Base-by-base conservation (phyloP, 2,329 filamentous ascomycete genomes). In the Epichloe bromicola region DNA sequence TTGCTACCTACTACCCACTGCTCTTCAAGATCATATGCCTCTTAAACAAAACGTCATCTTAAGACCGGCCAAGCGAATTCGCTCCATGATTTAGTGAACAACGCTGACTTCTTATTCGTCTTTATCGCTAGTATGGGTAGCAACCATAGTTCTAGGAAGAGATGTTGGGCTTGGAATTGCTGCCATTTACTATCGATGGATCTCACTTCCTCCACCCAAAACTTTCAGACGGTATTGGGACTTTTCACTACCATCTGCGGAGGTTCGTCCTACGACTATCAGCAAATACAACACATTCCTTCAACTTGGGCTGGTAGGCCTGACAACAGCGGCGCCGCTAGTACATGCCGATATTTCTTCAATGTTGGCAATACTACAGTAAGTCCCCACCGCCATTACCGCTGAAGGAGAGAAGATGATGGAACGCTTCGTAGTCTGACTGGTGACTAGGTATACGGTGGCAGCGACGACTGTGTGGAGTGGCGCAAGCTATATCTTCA, bases 141-240 rank as follows among this genome's bases (percentile, higher is more conserved):
- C 90, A 2, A 78, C 76, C n/a, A 81, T 97, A 47, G 95, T 98
- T 55, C 79, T 98, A 3, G 90, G 90, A 30, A 81, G 93, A 42
- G 93, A 98, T 61, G 79, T 86, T 41, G 87, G 83, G 19, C 77
- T 98, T 4, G 89, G 79, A 26, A 75, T 95, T 20, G 82, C 89
- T 2, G 93, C 93, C 23, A 83, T 98, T 58, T 97, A 96, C 72
- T 97, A 93, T 67, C 85, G 93, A 56, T 97, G 88, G 79, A 94
- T 96, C 57, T 94, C 88, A 2, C 76, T 98, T 5, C 93, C 93
- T 0, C 83, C 87, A 0, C 93, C 93, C 2, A 97, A 97, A 70
- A 97, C 93, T 0, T 87, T 96, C 67, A 70, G 78, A 17, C 76
- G 93, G 17, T 98, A 97, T 69, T 98, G 93, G 93, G 93, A 98